phyloP scores from a whole-genome alignment of 305 asterid species.

The Plantago lanceolata region DNA sequence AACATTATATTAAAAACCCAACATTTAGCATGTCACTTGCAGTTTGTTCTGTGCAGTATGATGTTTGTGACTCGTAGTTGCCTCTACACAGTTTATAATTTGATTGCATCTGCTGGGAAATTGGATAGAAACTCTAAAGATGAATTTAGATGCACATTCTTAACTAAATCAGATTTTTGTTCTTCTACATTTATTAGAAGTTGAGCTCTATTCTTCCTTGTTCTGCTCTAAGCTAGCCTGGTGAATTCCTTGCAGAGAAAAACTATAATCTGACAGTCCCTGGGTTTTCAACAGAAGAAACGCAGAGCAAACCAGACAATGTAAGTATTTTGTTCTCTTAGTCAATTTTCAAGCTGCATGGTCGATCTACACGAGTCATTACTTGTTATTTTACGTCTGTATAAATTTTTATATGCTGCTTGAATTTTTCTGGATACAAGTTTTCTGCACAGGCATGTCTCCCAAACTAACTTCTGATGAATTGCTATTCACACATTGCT shows the following conservation, averaged over 20 bases:
- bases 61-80: neutral
- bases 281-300: conserved; percentile 81
- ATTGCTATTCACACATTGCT: too few species aligned
- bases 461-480: too few species aligned
- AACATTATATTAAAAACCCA: too few species aligned
- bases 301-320: conserved; percentile 38
- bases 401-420: too few species aligned
- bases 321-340: conserved; percentile 44
- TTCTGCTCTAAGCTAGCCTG: conserved; percentile 24
- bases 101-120: conserved; percentile 6
- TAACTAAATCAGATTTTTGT: conserved; percentile 13
- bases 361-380: neutral
- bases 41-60: neutral
- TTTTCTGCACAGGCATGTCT: too few species aligned
- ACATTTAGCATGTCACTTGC: neutral
- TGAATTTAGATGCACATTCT: conserved; percentile 6
- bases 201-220: conserved; percentile 15
- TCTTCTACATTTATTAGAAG: conserved; percentile 4
- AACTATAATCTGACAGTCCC: conserved; percentile 77
- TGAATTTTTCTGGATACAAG: too few species aligned
- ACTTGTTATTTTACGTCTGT: too few species aligned
- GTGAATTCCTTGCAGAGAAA: conserved; percentile 64
- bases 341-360: neutral
- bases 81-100: conserved; percentile 11
- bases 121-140: conserved; percentile 2